Evolutionary conservation across 345 rosid genomes (phyloP).

Genomic region (Bruguiera sexangula): DNA sequence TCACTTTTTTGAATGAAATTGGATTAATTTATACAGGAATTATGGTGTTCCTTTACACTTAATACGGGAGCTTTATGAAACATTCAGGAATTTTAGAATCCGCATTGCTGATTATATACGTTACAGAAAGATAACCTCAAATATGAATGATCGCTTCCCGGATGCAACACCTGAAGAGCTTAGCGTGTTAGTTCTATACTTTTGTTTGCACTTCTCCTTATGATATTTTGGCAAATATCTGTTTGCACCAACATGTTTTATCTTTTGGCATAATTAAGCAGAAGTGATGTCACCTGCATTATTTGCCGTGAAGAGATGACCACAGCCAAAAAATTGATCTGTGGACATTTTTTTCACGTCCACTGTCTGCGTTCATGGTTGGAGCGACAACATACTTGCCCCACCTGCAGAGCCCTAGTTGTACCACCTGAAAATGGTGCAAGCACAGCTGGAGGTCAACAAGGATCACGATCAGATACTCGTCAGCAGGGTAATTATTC

Average conservation of each 20-base stretch:
- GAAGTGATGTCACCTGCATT: slow-evolving; percentile 91
- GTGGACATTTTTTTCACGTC: slow-evolving; percentile 96
- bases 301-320: slow-evolving; percentile 99
- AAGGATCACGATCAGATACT: slow-evolving; percentile 46
- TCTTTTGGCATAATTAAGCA: slow-evolving; percentile 39
- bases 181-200: slow-evolving; percentile 49
- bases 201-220: background rate
- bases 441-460: slow-evolving; percentile 54
- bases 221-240: background rate
- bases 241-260: slow-evolving; percentile 16
- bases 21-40: slow-evolving; percentile 50
- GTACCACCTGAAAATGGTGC: slow-evolving; percentile 75
- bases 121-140: slow-evolving; percentile 92
- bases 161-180: slow-evolving; percentile 95
- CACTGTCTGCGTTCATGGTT: slow-evolving; percentile 99
- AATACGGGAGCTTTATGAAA: slow-evolving; percentile 94
- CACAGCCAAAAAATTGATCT: slow-evolving; percentile 78
- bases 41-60: slow-evolving; percentile 94
- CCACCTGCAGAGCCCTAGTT: slow-evolving; percentile 89
- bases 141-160: slow-evolving; percentile 94
- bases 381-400: slow-evolving; percentile 94
- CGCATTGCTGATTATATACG: slow-evolving; percentile 90
- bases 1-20: background rate
- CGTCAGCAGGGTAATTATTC: slow-evolving; percentile 47
- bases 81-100: slow-evolving; percentile 84